Evolutionary conservation across 1,284 basidiomycete species (phyloP).

Genomic region (Malassezia furfur): DNA sequence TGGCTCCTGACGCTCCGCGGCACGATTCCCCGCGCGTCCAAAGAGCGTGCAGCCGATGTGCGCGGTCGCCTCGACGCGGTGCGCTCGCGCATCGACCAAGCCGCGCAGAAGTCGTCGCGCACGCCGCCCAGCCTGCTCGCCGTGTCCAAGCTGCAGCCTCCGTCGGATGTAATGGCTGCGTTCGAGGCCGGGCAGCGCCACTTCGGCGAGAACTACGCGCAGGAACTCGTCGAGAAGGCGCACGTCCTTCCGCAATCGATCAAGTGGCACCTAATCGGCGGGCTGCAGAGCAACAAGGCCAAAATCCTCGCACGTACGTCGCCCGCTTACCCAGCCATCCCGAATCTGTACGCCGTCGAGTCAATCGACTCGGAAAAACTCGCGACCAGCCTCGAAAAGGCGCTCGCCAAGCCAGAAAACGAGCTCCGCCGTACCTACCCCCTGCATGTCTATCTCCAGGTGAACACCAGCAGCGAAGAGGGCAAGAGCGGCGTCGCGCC

Average conservation of each 20-base stretch:
- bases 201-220: slow-evolving; percentile 96
- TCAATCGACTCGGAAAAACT: slow-evolving; percentile 79
- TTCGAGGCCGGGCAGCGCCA: slow-evolving; percentile 61
- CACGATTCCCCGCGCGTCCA: neutral
- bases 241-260: slow-evolving; percentile 36
- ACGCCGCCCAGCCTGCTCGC: slow-evolving; percentile 60
- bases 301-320: slow-evolving; percentile 72
- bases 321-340: slow-evolving; percentile 58
- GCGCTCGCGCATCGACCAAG: neutral
- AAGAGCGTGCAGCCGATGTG: slow-evolving; percentile 1
- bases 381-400: slow-evolving; percentile 72
- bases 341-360: slow-evolving; percentile 79
- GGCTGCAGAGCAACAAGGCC: slow-evolving; percentile 87
- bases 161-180: slow-evolving; percentile 66
- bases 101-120: neutral
- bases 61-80: neutral
- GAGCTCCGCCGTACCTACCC: slow-evolving; percentile 50
- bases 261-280: slow-evolving; percentile 94
- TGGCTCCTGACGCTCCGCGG: slow-evolving; percentile 52
- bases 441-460: slow-evolving; percentile 73
- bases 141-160: slow-evolving; percentile 88
- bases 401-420: slow-evolving; percentile 54
- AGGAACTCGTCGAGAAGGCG: slow-evolving; percentile 74
- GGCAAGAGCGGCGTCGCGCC: slow-evolving; percentile 76
- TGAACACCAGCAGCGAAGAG: slow-evolving; percentile 88